Percentiles rank a stretch among this genome's conserved stretches.
phyloP scores from a whole-genome alignment of 306 rosid species.

The Medicago lupulina region DNA sequence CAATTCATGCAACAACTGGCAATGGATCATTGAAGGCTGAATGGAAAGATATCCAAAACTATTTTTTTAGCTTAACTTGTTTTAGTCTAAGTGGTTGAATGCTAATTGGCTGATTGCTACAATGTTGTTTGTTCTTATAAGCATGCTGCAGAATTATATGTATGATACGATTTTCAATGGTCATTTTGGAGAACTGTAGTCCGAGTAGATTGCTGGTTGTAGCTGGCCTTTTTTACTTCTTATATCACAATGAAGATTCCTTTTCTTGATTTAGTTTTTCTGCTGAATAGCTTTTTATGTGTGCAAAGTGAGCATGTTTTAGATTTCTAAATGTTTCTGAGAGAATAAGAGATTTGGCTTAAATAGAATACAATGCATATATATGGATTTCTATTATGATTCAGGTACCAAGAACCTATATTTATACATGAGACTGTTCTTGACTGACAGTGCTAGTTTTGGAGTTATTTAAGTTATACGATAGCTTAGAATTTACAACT shows the following conservation, averaged over 20 bases:
- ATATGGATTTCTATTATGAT: not conserved
- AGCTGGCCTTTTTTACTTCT: not conserved
- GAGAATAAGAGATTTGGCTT: not conserved
- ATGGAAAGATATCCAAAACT: not conserved
- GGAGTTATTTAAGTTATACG: not conserved
- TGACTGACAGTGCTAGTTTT: not conserved
- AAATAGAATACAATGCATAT: not conserved
- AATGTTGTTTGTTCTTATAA: slow-evolving; percentile 12
- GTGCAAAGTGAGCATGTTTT: not conserved
- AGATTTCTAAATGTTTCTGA: not conserved
- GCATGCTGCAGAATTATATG: slow-evolving; percentile 5
- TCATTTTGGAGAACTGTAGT: slow-evolving; percentile 19
- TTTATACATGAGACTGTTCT: not conserved
- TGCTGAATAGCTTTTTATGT: not conserved
- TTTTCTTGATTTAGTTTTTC: slow-evolving; percentile 17
- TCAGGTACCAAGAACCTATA: not conserved
- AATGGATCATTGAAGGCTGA: too few species aligned
- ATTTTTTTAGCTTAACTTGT: too few species aligned
- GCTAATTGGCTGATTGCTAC: not conserved
- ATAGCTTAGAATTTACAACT: not conserved
- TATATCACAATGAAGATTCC: not conserved
- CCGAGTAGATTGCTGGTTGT: not conserved
- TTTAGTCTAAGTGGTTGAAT: too few species aligned
- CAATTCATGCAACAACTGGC: too few species aligned
- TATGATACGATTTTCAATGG: not conserved